Percentiles rank a stretch among this genome's conserved stretches.
Evolutionary conservation across 306 rosid genomes (phyloP).

Genomic region (Quercus berberidifolia): DNA sequence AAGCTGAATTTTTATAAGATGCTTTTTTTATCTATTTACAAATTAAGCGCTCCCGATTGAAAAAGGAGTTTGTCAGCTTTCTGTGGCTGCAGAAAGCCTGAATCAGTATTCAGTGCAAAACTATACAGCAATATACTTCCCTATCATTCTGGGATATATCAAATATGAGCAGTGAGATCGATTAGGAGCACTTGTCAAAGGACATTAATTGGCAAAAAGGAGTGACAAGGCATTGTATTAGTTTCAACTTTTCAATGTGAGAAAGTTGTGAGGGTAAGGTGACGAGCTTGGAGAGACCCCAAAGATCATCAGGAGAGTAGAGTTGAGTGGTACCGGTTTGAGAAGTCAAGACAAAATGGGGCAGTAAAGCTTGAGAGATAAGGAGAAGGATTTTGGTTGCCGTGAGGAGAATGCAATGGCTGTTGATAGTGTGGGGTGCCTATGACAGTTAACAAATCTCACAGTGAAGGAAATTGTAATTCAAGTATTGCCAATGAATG

Average conservation of each 20-base stretch:
- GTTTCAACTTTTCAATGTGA: neutral
- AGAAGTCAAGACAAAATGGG: constrained; percentile 12
- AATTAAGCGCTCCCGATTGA: neutral
- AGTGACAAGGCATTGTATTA: neutral
- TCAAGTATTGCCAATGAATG: constrained; percentile 6
- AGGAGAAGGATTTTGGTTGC: neutral
- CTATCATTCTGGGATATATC: constrained; percentile 1
- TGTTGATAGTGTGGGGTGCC: neutral
- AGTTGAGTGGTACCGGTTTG: neutral
- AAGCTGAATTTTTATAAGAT: neutral
- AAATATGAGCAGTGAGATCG: neutral
- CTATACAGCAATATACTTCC: neutral
- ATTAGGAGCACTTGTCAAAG: constrained; percentile 5
- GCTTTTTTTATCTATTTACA: neutral
- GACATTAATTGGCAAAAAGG: neutral
- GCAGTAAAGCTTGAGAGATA: neutral
- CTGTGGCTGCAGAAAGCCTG: neutral
- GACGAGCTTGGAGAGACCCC: neutral
- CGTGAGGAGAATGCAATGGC: neutral
- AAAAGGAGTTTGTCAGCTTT: neutral
- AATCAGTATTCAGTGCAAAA: neutral
- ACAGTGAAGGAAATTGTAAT: neutral
- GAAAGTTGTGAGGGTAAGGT: neutral
- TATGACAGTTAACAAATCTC: neutral
- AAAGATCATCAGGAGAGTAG: neutral